Evolutionary conservation across 768 basidiomycete genomes (phyloP).

Genomic region (Boletus subcaerulescens): DNA sequence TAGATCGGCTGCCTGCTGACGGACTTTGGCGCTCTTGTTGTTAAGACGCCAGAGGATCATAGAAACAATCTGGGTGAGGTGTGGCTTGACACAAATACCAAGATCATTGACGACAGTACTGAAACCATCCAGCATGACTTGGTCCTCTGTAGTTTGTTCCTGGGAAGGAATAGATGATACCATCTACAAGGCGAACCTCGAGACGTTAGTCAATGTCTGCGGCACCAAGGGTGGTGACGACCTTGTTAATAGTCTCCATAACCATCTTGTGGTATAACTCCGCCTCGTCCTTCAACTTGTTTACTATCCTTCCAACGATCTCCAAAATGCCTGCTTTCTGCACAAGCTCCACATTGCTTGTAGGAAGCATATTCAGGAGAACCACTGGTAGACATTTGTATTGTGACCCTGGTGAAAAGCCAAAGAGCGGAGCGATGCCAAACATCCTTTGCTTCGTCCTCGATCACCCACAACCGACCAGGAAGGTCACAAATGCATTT

Average conservation of each 20-base stretch:
- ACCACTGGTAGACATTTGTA: too few species aligned
- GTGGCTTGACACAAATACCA: conserved; percentile 96
- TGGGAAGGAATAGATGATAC: conserved; percentile 99
- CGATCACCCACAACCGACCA: too few species aligned
- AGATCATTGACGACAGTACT: conserved; percentile 97
- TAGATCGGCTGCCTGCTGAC: conserved; percentile 98
- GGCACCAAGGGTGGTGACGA: conserved; percentile 87
- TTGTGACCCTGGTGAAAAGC: too few species aligned
- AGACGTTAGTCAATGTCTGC: conserved; percentile 96
- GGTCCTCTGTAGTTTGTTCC: conserved; percentile 98
- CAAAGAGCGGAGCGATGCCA: too few species aligned
- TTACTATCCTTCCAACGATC: conserved; percentile 82
- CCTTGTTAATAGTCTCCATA: conserved; percentile 99
- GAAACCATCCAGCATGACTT: conserved; percentile 98
- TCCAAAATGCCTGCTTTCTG: conserved; percentile 96
- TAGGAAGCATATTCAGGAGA: too few species aligned
- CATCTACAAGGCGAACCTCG: conserved; percentile 92
- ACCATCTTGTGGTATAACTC: conserved; percentile 98
- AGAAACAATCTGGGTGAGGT: conserved; percentile 97
- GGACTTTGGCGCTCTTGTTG: conserved; percentile 99
- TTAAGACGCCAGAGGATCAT: conserved; percentile 98
- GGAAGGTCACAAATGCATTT: too few species aligned
- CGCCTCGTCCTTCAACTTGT: conserved; percentile 52
- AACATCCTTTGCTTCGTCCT: too few species aligned
- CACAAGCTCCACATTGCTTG: conserved; percentile 74